Conservation (phyloP, 164 flowering plant genomes). For the Litsea cubeba region DNA sequence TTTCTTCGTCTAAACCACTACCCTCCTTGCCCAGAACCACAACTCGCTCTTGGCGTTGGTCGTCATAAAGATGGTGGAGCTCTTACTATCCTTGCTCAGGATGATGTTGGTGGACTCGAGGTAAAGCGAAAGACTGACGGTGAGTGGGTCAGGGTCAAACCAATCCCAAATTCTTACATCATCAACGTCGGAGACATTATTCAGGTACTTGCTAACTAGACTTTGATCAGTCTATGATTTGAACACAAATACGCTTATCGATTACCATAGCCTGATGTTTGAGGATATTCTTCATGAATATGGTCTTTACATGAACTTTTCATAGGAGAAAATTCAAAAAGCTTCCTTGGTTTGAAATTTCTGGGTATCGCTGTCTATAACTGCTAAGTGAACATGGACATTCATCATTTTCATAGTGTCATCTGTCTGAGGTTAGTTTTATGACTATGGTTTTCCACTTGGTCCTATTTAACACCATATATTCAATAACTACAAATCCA, state of each 20-base stretch:
- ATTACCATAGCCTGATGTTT: too few species aligned
- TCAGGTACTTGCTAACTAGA: constrained; percentile 32
- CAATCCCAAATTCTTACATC: constrained; percentile 44
- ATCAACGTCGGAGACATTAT: constrained; percentile 51
- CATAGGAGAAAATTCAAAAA: too few species aligned
- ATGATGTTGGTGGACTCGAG: constrained; percentile 35
- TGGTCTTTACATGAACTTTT: too few species aligned
- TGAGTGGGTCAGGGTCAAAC: constrained; percentile 42
- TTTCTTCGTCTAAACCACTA: constrained; percentile 33
- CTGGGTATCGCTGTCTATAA: too few species aligned
- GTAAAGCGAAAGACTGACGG: constrained; percentile 45
- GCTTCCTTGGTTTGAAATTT: too few species aligned
- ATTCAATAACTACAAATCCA: background rate
- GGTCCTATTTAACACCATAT: background rate
- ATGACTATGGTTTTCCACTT: too few species aligned
- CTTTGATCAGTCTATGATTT: background rate
- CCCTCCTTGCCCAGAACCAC: constrained; percentile 36
- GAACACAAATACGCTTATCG: too few species aligned
- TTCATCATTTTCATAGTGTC: too few species aligned
- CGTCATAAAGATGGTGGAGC: constrained; percentile 39
- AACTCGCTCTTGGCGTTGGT: constrained; percentile 37
- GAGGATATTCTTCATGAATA: too few species aligned
- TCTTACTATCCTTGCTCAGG: constrained; percentile 32
- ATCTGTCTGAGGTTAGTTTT: too few species aligned
- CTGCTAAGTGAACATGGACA: too few species aligned